phyloP scores from a whole-genome alignment of 2,329 filamentous ascomycete species.

The Lasiodiplodia sp. region DNA sequence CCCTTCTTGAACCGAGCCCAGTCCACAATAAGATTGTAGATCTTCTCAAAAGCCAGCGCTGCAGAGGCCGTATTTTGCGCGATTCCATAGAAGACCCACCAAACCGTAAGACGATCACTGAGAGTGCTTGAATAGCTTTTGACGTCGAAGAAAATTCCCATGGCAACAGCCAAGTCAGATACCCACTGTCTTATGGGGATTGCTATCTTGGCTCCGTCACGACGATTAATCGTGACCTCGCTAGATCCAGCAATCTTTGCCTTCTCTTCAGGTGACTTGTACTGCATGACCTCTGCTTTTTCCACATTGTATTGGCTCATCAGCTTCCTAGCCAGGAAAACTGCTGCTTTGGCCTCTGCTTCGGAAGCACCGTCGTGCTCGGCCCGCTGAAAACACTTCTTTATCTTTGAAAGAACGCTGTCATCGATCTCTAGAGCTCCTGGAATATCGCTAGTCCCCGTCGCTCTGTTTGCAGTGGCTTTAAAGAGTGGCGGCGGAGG shows the following conservation, averaged over 20 bases:
- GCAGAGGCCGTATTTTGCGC: slow-evolving; percentile 36
- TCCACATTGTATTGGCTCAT: slow-evolving; percentile 33
- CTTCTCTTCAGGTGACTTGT: slow-evolving; percentile 29
- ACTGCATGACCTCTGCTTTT: slow-evolving; percentile 32
- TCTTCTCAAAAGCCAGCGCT: slow-evolving; percentile 37
- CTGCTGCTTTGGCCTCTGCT: slow-evolving; percentile 9
- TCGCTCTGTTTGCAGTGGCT: background rate
- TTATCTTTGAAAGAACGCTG: slow-evolving; percentile 28
- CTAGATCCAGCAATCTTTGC: slow-evolving; percentile 28
- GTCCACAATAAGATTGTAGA: slow-evolving; percentile 34
- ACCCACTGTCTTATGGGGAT: background rate
- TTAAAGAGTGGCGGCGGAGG: background rate
- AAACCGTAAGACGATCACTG: slow-evolving; percentile 21
- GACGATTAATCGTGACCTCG: slow-evolving; percentile 28
- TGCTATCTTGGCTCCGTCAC: slow-evolving; percentile 17
- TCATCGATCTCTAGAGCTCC: slow-evolving; percentile 21
- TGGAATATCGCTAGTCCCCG: background rate
- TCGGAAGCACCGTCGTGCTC: slow-evolving; percentile 27
- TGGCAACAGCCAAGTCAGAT: background rate
- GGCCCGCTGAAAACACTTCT: slow-evolving; percentile 31
- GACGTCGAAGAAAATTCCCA: background rate
- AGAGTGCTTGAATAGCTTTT: slow-evolving; percentile 36
- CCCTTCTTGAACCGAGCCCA: slow-evolving; percentile 33
- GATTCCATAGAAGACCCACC: slow-evolving; percentile 36
- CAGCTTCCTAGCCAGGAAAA: slow-evolving; percentile 27